Conservation (phyloP, 306 rosid genomes). For the Begonia peltatifolia region DNA sequence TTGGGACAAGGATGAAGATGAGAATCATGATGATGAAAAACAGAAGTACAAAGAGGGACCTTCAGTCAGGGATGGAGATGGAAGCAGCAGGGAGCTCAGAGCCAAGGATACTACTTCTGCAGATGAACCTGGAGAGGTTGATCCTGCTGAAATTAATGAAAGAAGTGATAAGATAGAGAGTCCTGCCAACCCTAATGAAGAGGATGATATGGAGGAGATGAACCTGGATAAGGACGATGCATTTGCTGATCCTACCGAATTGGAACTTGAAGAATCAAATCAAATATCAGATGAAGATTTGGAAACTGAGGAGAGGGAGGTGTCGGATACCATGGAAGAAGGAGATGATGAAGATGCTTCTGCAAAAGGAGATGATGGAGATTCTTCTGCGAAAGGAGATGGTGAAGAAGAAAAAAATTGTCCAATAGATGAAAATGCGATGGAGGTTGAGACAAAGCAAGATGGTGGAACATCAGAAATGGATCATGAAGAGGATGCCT, state of each 20-base stretch:
- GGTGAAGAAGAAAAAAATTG: conserved; percentile 27
- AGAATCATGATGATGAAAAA: conserved; percentile 23
- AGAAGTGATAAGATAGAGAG: conserved; percentile 26
- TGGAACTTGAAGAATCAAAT: conserved; percentile 41
- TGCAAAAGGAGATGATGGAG: conserved; percentile 39
- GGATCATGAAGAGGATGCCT: conserved; percentile 39
- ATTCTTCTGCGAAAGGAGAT: conserved; percentile 22
- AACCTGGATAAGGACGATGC: conserved; percentile 50
- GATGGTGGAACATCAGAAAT: conserved; percentile 29
- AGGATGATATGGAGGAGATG: conserved; percentile 29
- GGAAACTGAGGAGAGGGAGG: conserved; percentile 10
- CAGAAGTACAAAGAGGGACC: conserved; percentile 69
- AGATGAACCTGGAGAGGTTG: conserved; percentile 35
- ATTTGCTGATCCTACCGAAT: conserved; percentile 36
- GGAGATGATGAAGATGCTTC: conserved; percentile 27
- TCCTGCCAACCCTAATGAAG: conserved; percentile 26
- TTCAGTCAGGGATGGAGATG: conserved; percentile 46
- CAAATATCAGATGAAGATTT: conserved; percentile 32
- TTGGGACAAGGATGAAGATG: conserved; percentile 64
- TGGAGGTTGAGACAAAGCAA: conserved; percentile 36
- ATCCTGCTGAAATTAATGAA: conserved; percentile 29
- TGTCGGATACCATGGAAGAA: conserved; percentile 15
- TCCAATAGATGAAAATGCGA: conserved; percentile 56
- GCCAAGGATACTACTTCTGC: conserved; percentile 48
- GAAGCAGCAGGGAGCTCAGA: conserved; percentile 52